Evolutionary conservation across 768 basidiomycete species (phyloP).

Genomic region (Amylocystis lapponica): DNA sequence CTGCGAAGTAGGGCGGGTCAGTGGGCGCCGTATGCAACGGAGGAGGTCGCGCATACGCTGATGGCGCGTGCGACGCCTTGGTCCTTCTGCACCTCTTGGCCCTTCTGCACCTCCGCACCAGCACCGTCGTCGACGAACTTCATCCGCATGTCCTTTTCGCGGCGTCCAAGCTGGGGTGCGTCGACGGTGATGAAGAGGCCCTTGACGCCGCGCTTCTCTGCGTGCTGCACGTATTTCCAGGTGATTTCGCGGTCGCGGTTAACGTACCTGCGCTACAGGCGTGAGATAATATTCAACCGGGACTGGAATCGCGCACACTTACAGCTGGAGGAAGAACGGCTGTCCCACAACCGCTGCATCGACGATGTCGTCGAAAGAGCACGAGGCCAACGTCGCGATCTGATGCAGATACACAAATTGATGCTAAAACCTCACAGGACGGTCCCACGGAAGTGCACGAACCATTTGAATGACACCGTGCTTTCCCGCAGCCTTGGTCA

Average conservation of each 20-base stretch:
- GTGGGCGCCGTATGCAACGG: not conserved
- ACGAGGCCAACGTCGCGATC: constrained; percentile 95
- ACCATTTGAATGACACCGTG: constrained; percentile 75
- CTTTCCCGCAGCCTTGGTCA: constrained; percentile 85
- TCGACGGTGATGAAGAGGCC: constrained; percentile 97
- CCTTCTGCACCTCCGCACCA: constrained; percentile 45
- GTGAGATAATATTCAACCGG: not conserved
- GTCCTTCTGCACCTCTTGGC: constrained; percentile 42
- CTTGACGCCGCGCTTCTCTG: constrained; percentile 86
- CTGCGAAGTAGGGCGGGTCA: constrained; percentile 38
- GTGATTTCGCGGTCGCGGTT: constrained; percentile 76
- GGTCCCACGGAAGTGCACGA: too few relatives aligned
- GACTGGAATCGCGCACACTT: constrained; percentile 17
- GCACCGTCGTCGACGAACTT: constrained; percentile 84
- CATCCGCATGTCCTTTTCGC: constrained; percentile 98
- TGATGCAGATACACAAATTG: constrained; percentile 22
- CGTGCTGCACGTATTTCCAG: constrained; percentile 82
- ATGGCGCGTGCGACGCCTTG: constrained; percentile 95
- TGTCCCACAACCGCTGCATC: constrained; percentile 78
- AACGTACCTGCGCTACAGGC: constrained; percentile 5
- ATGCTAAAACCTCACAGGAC: not conserved
- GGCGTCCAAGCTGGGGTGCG: constrained; percentile 90
- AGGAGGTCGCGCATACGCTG: constrained; percentile 44
- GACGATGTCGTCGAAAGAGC: constrained; percentile 94
- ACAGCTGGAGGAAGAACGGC: constrained; percentile 83